Evolutionary conservation across 768 basidiomycete genomes (phyloP).

Genomic region (Boletus bicolor): DNA sequence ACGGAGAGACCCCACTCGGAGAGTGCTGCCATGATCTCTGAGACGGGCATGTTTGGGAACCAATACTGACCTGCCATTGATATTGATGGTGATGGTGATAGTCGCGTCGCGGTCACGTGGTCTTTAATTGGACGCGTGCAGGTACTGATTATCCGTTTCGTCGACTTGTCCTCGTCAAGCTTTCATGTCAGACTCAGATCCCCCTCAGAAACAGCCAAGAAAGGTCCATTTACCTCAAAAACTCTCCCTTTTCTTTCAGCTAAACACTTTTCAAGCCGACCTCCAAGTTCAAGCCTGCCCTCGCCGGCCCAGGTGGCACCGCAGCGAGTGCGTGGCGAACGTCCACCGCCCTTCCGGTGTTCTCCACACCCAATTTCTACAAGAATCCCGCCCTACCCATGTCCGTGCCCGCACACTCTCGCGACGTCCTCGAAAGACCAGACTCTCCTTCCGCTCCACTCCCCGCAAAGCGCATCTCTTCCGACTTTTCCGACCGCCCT

Average conservation of each 20-base stretch:
- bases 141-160: slow-evolving; percentile 7
- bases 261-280: slow-evolving; percentile 3
- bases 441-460: slow-evolving; percentile 13
- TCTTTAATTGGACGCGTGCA: slow-evolving; percentile 7
- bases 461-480: slow-evolving; percentile 32
- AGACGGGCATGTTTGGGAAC: slow-evolving; percentile 64
- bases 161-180: background rate
- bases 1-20: slow-evolving; percentile 67
- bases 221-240: slow-evolving; percentile 7
- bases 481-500: slow-evolving; percentile 12
- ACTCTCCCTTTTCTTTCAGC: too few species aligned
- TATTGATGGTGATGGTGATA: background rate
- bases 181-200: slow-evolving; percentile 4
- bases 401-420: slow-evolving; percentile 5
- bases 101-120: slow-evolving; percentile 31
- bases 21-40: slow-evolving; percentile 64
- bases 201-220: background rate
- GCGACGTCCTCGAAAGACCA: slow-evolving; percentile 16
- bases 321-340: slow-evolving; percentile 10
- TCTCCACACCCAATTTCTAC: slow-evolving; percentile 45
- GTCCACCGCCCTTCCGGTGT: slow-evolving; percentile 32
- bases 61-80: slow-evolving; percentile 40
- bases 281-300: slow-evolving; percentile 49
- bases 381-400: slow-evolving; percentile 19
- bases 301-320: background rate